Base-by-base conservation (phyloP, 805 yeast species). In the Cyberlindnera veronae region DNA sequence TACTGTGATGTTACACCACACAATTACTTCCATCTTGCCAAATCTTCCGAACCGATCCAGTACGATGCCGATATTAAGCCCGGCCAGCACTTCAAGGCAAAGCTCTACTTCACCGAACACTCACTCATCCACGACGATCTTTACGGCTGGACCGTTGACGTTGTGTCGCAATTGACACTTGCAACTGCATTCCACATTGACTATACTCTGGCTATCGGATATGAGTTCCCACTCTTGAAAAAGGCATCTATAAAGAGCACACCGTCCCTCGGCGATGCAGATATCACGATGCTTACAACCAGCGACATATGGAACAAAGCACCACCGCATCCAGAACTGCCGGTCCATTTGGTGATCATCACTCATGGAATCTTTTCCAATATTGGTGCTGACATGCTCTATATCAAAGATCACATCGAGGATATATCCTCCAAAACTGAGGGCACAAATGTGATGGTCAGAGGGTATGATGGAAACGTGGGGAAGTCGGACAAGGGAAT, bases 301-400 rank as follows among this genome's bases (percentile, higher is more conserved):
- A 50, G 71, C 4, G 83, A 79, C 39, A 56, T 91, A 23, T 93
- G 98, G 97, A 75, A 77, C 57, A 57, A 71, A 28, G 93, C 95
- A 0, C 73, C 77, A 1, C 70, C 67, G 2, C 49, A 64, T 10
- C 64, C 71, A 0, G 53, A 65, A 5, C 60, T 63, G 42, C 93
- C 95, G 0, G 75, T 81, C 12, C 99, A 93, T 66, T 66, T 93
- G 41, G 93, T 91, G 3, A 69, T 93, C 4, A 51, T 90, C 11
- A 88, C 96, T 0, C 99, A 93, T 60, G 99, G 99, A 0, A 72
- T 93, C 19, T 95, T 88, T 55, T 86, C 97, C 2, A 93, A 90
- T 54, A 75, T 81, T 5, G 81, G 93, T 2, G 88, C 95, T 10
- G 99, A 93, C 61, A 78, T 93, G 95, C 70, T 86, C 15, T 90